These are phyloP conservation scores for Saccharomycopsis sp. DNA, from an alignment of 805 yeast genomes.

Conservation along the genomic window DNA sequence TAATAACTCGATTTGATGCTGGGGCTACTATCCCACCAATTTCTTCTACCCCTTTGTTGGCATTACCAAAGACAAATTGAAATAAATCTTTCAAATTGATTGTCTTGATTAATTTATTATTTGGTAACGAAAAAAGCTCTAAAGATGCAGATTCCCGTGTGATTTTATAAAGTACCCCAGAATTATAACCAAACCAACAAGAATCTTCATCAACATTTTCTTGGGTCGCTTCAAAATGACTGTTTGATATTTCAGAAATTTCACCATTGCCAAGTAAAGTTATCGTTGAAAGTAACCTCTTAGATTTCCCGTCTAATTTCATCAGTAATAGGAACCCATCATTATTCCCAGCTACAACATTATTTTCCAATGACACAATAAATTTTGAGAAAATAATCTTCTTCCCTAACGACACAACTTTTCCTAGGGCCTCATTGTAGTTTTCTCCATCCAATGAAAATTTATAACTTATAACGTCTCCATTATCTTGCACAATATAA, in stretches of 20 bases:
- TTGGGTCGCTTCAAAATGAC: neutral
- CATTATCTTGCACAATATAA: conserved; percentile 4
- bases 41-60: neutral
- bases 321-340: conserved; percentile 11
- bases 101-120: neutral
- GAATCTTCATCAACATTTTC: neutral
- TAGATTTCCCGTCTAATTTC: neutral
- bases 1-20: conserved; percentile 12
- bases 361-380: neutral
- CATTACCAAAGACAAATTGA: neutral
- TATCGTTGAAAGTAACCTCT: neutral
- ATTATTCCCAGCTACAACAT: neutral
- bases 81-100: conserved; percentile 4
- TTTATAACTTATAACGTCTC: conserved; percentile 3
- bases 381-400: neutral
- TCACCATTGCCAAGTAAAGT: conserved; percentile 2
- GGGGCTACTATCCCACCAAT: conserved; percentile 11
- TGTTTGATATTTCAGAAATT: conserved; percentile 8
- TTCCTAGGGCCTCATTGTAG: neutral
- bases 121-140: conserved; percentile 4
- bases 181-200: conserved; percentile 5
- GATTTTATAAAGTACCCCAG: conserved; percentile 11
- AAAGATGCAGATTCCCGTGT: neutral
- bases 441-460: neutral
- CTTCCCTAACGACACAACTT: neutral